phyloP scores from a whole-genome alignment of 345 rosid genomes.

The Aquilaria yunnanensis region DNA sequence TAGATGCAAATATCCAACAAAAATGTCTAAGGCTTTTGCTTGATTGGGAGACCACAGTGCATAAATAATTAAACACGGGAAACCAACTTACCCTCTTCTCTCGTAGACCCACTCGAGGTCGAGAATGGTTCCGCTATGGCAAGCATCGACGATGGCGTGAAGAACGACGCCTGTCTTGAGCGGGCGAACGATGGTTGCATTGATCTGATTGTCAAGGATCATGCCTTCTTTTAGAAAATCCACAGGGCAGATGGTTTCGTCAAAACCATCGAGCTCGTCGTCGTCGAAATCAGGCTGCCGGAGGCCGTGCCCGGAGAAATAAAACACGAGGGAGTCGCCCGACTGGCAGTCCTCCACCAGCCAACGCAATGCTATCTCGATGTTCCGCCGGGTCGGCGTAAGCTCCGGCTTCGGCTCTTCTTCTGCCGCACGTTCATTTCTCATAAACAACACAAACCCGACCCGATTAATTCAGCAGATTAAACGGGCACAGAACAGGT shows the following conservation, averaged over 20 bases:
- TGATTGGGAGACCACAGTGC: too few relatives aligned
- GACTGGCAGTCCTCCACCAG: slow-evolving; percentile 33
- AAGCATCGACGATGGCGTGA: slow-evolving; percentile 60
- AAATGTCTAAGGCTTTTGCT: too few relatives aligned
- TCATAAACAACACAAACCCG: background rate
- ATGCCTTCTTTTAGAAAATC: slow-evolving; percentile 42
- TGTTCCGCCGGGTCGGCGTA: slow-evolving; percentile 45
- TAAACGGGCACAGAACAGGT: too few relatives aligned
- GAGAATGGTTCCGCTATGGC: slow-evolving; percentile 66
- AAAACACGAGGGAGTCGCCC: slow-evolving; percentile 50
- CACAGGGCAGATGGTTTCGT: slow-evolving; percentile 50
- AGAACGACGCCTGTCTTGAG: slow-evolving; percentile 41
- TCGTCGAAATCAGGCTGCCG: slow-evolving; percentile 29
- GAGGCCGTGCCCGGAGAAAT: slow-evolving; percentile 56
- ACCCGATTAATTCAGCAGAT: background rate
- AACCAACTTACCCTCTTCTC: slow-evolving; percentile 20
- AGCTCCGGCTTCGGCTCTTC: slow-evolving; percentile 20
- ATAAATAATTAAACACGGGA: background rate
- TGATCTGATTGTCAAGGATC: slow-evolving; percentile 45
- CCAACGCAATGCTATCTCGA: slow-evolving; percentile 38
- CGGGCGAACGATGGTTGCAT: slow-evolving; percentile 40
- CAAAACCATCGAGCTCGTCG: slow-evolving; percentile 56
- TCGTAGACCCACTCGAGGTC: slow-evolving; percentile 41
- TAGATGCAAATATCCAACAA: too few relatives aligned
- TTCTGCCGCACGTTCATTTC: slow-evolving; percentile 18